Evolutionary conservation across 495 filamentous ascomycete species (phyloP).

Genomic region (Immersiella caudata): DNA sequence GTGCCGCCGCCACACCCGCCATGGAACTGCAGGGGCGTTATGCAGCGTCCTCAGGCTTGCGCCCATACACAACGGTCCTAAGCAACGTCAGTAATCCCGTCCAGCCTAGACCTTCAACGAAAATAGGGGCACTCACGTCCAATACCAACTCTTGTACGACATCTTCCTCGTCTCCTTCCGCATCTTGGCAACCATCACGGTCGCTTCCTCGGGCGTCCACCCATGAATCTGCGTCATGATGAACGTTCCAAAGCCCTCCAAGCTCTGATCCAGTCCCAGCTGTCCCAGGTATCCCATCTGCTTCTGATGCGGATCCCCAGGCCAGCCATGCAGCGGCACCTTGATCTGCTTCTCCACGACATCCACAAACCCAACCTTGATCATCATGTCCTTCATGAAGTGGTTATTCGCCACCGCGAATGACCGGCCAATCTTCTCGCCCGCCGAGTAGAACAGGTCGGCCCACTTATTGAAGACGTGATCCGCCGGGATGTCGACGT

Average conservation of each 20-base stretch:
- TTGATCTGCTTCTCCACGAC: conserved; percentile 50
- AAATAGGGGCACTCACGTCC: conserved; percentile 6
- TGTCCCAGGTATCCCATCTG: conserved; percentile 7
- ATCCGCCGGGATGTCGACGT: conserved; percentile 31
- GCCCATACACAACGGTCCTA: neutral
- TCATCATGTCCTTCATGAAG: conserved; percentile 49
- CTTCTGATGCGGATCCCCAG: conserved; percentile 38
- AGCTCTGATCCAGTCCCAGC: conserved; percentile 5
- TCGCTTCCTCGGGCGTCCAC: conserved; percentile 10
- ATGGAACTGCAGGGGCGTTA: too few relatives aligned
- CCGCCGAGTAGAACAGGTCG: conserved; percentile 8
- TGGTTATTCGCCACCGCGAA: conserved; percentile 9
- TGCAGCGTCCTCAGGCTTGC: neutral
- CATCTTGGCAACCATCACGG: neutral
- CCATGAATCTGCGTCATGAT: conserved; percentile 11
- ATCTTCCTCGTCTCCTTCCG: conserved; percentile 13
- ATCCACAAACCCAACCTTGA: conserved; percentile 57
- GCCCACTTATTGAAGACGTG: conserved; percentile 38
- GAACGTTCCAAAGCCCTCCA: conserved; percentile 9
- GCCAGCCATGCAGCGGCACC: conserved; percentile 58
- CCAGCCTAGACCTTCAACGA: neutral
- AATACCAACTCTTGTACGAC: conserved; percentile 8
- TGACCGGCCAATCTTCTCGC: conserved; percentile 13
- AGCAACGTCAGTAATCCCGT: neutral
- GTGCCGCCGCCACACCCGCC: too few relatives aligned